Conservation (phyloP, 169 alveolate species). For the Sarcocystis neurona region DNA sequence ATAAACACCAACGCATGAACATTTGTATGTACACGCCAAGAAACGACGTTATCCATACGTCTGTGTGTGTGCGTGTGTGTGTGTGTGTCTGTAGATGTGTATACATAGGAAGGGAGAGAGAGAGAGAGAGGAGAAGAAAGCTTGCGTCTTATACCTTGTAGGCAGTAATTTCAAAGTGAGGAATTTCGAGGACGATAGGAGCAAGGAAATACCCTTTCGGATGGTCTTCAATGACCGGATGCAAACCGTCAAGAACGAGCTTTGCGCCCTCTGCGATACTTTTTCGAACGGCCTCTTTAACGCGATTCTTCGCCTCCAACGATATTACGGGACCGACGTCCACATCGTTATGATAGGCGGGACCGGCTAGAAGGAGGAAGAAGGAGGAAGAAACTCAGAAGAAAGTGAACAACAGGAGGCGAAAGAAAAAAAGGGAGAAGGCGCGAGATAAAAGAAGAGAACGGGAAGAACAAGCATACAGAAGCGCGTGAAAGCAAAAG, state of each 20-base stretch:
- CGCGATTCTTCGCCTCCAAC: conserved; percentile 70
- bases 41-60: too few relatives aligned
- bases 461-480: too few relatives aligned
- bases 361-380: conserved; percentile 73
- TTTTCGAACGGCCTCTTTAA: conserved; percentile 65
- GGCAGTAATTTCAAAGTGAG: conserved; percentile 66
- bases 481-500: too few relatives aligned
- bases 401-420: too few relatives aligned
- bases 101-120: neutral
- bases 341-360: conserved; percentile 67
- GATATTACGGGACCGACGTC: conserved; percentile 64
- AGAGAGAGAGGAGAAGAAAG: neutral
- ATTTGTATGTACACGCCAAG: too few relatives aligned
- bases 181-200: conserved; percentile 77
- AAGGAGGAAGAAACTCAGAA: neutral
- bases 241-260: conserved; percentile 75
- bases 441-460: too few relatives aligned
- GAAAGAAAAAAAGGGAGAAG: too few relatives aligned
- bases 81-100: too few relatives aligned
- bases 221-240: conserved; percentile 63
- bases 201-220: conserved; percentile 85
- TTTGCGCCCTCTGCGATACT: conserved; percentile 78
- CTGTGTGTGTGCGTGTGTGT: too few relatives aligned
- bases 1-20: too few relatives aligned
- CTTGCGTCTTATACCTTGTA: conserved; percentile 59